Conservation (phyloP, 495 filamentous ascomycete genomes). For the Penicillium parvum region DNA sequence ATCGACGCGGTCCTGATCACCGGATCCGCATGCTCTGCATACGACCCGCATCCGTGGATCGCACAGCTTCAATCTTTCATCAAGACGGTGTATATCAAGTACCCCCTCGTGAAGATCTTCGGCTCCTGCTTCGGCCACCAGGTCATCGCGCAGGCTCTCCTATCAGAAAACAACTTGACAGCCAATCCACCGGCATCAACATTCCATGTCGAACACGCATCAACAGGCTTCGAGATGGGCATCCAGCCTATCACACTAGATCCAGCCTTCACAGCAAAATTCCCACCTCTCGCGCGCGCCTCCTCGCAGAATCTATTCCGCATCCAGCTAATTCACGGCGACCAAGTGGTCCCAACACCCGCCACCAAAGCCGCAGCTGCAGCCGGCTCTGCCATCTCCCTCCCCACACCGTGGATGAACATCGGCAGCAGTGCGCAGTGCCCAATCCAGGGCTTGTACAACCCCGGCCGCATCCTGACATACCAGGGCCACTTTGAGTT, state of each 20-base stretch:
- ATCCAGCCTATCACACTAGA: slow-evolving; percentile 31
- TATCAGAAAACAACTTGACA: slow-evolving; percentile 13
- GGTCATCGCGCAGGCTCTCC: slow-evolving; percentile 38
- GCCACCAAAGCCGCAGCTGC: slow-evolving; percentile 5
- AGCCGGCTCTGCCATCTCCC: not conserved
- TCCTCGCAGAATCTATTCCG: slow-evolving; percentile 12
- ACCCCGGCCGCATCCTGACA: slow-evolving; percentile 31
- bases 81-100: slow-evolving; percentile 29
- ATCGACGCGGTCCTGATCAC: slow-evolving; percentile 42
- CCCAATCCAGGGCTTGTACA: slow-evolving; percentile 40
- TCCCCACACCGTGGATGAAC: slow-evolving; percentile 28
- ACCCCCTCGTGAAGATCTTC: slow-evolving; percentile 43
- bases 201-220: slow-evolving; percentile 23
- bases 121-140: slow-evolving; percentile 50
- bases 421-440: slow-evolving; percentile 32
- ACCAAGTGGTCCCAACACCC: slow-evolving; percentile 26
- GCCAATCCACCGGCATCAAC: not conserved
- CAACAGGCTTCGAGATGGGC: slow-evolving; percentile 36
- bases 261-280: slow-evolving; percentile 24
- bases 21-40: slow-evolving; percentile 33
- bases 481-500: slow-evolving; percentile 46
- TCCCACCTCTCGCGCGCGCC: slow-evolving; percentile 17
- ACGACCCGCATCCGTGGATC: slow-evolving; percentile 38
- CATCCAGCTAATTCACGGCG: slow-evolving; percentile 35
- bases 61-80: slow-evolving; percentile 25